Base-by-base conservation (phyloP, 805 yeast species). In the Spencermartinsiella europaea region DNA sequence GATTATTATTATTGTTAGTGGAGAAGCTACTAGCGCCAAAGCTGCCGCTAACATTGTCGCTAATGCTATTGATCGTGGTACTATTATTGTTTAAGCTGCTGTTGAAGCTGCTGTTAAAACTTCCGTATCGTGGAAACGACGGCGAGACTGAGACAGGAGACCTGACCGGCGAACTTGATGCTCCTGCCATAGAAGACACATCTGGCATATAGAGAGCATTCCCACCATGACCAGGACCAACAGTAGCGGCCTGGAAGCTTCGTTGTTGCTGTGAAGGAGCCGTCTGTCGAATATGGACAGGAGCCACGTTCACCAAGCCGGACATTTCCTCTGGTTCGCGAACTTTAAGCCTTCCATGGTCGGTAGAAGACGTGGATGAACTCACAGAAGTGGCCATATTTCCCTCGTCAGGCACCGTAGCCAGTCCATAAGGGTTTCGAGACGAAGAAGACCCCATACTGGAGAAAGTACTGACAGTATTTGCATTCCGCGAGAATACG, bases 341-440 rank as follows among this genome's bases (percentile, higher is more conserved):
- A 19, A 52, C 48, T 34, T 50, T 47, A 56, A 54, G 52, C 10
- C 38, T 46, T 19, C 38, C 31, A 15, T 55, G 53, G 4, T 42
- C 21, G n/a, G 37, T 44, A 15, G 46, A 40, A 34, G 42, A 41
- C 5, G 33, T 42, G 2, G 53, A 47, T 4, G 53, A 46, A 12
- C 40, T 39, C 7, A 48, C 35, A 20, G 41, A 40, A 21, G 38
- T 40, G n/a, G 50, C 34, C n/a, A n/a, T n/a, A 12, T 38, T 27
- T 4, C 28, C 52, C 21, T 45, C 53, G 12, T 44, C 52, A 15
- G 20, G 35, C 12, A 41, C 38, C 3, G 39, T 34, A 10, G 22
- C 40, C 20, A 38, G 21, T 4, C 33, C 37, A 7, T 37, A 42
- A 8, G 28, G 21, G 15, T 42, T 40, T 15, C 44, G 31, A 7